Conservation (phyloP, 116 monocot genomes). For the Phalaenopsis hybrid region DNA sequence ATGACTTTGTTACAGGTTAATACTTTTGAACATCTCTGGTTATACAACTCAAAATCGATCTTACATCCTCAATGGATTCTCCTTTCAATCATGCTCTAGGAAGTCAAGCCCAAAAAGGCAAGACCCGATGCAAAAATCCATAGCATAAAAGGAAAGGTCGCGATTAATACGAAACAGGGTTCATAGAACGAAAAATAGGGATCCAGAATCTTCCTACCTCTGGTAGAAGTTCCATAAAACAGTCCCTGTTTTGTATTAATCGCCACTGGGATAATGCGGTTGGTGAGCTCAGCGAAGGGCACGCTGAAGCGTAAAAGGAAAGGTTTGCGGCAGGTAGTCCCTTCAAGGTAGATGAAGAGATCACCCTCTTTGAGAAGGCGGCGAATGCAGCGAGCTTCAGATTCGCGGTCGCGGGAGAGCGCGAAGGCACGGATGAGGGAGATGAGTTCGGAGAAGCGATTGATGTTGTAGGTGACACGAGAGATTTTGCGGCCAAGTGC, state of each 20-base stretch:
- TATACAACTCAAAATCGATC: no score
- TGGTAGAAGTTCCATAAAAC: conserved; percentile 31
- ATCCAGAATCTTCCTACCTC: conserved; percentile 34
- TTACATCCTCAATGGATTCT: no score
- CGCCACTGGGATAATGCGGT: conserved; percentile 36
- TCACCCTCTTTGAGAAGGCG: conserved; percentile 37
- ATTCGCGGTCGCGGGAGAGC: conserved; percentile 37
- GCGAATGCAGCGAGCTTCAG: conserved; percentile 39
- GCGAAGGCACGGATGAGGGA: conserved; percentile 52
- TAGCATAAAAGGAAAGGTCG: no score
- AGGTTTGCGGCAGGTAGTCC: conserved; percentile 36
- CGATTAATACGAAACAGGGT: conserved; percentile 1
- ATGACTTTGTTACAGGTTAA: no score
- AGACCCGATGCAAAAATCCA: not conserved
- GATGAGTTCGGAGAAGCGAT: conserved; percentile 54
- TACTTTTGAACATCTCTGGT: no score
- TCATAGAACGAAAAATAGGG: conserved; percentile 41
- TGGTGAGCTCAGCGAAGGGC: conserved; percentile 35
- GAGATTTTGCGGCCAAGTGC: conserved; percentile 27
- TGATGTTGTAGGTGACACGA: conserved; percentile 42
- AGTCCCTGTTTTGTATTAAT: conserved; percentile 22
- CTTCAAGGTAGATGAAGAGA: conserved; percentile 36
- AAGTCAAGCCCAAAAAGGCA: conserved; percentile 26
- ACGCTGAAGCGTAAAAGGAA: conserved; percentile 36
- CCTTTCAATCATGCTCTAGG: conserved; percentile 6